Evolutionary conservation across 495 filamentous ascomycete genomes (phyloP), one percentile per base, ranked within the genome.

Genomic region (Ramalina intermedia): DNA sequence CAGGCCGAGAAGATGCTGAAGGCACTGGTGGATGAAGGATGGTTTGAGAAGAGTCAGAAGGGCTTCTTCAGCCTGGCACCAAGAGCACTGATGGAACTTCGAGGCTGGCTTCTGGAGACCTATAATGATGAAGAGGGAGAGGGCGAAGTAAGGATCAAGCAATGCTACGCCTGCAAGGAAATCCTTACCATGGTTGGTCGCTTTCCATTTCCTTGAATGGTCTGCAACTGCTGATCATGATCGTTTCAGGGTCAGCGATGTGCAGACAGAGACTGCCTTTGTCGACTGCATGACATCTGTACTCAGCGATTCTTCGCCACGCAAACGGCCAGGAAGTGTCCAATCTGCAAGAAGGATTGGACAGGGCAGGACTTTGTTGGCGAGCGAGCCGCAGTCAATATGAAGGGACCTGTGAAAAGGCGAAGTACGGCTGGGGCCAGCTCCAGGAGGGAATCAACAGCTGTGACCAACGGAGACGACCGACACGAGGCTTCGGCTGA

Each of bases 141-240:
- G 39, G 55, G 53, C 16, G 52, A 58, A 12, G 53, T 83, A 55
- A 74, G 74, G 51, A 83, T 98, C 61, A 94, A 91, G 75, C 76
- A 80, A 50, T 98, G 91, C 65, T 74, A 80, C 61, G 86, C 84
- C 2, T 98, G 91, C 62, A 85, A 78, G 64, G 88, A 96, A 62
- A 84, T 96, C 48, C 75, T 96, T 49, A 96, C 88, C 7, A 67
- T 85, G 52, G 78, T 78, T 56, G 61, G 74, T 71, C 46, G 38
- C 17, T 7, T 40, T 11, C 29, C 1, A 8, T 33, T 41, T 42
- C 48, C 41, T n/a, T n/a, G n/a, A n/a, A n/a, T n/a, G n/a, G n/a
- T n/a, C n/a, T 29, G 27, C 6, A 18, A 27, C 47, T 5, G 11
- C 4, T 14, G 27, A 8, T 50, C 38, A 43, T 54, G 12, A 29